Percentiles rank a stretch among this genome's conserved stretches.
Conservation (phyloP, 495 filamentous ascomycete genomes). For the Penicillium lividum region DNA sequence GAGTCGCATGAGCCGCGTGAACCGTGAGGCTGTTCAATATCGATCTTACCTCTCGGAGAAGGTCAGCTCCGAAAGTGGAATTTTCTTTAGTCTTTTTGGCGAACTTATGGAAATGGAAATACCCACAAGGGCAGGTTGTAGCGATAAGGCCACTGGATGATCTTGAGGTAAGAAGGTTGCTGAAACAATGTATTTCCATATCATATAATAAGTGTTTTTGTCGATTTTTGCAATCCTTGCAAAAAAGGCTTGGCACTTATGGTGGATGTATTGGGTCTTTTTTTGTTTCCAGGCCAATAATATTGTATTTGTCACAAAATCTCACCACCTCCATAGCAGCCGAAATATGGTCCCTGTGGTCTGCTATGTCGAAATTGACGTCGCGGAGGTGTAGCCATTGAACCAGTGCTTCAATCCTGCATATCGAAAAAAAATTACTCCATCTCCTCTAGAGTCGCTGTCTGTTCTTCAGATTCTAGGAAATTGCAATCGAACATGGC, state of each 20-base stretch:
- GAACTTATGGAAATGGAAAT: no score
- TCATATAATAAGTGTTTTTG: slow-evolving; percentile 25
- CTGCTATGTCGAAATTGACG: slow-evolving; percentile 19
- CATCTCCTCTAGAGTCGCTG: slow-evolving; percentile 23
- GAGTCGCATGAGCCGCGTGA: no score
- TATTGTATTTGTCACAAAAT: slow-evolving; percentile 28
- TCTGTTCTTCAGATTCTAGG: slow-evolving; percentile 21
- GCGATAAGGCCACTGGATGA: slow-evolving; percentile 28
- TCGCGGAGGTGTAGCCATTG: slow-evolving; percentile 31
- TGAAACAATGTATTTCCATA: slow-evolving; percentile 24
- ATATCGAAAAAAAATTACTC: slow-evolving; percentile 22
- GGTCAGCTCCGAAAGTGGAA: no score
- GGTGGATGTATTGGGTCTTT: slow-evolving; percentile 24
- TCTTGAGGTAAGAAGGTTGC: slow-evolving; percentile 20
- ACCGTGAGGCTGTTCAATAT: no score
- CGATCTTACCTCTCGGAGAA: no score
- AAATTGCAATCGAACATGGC: slow-evolving; percentile 28
- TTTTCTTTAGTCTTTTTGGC: no score
- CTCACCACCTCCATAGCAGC: slow-evolving; percentile 28
- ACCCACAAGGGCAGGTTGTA: slow-evolving; percentile 16
- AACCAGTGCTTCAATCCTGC: slow-evolving; percentile 28
- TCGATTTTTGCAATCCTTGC: neutral
- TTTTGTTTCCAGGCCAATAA: slow-evolving; percentile 24
- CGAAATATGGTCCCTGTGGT: slow-evolving; percentile 19
- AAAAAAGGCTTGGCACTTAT: slow-evolving; percentile 17